phyloP scores from a whole-genome alignment of 176 grass and related monocot species.

The Aegilops longissima region DNA sequence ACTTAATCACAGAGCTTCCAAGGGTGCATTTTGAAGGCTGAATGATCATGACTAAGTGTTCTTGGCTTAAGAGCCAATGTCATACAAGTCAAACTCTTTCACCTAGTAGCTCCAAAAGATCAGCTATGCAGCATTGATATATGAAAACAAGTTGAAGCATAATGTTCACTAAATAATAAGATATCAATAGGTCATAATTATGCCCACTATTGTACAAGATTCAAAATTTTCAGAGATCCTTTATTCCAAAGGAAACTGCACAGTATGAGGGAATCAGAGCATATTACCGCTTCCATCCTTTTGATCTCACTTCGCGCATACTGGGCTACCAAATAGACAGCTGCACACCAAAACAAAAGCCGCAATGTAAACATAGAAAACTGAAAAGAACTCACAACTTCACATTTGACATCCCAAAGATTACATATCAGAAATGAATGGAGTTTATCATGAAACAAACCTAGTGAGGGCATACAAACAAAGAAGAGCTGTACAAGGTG shows the following conservation, averaged over 20 bases:
- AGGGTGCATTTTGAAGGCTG: too few species aligned
- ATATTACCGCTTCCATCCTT: slow-evolving; percentile 90
- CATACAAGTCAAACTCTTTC: slow-evolving; percentile 18
- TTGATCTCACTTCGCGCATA: slow-evolving; percentile 82
- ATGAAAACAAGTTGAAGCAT: slow-evolving; percentile 3
- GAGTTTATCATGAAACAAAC: slow-evolving; percentile 39
- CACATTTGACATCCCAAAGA: not conserved
- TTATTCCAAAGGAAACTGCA: not conserved
- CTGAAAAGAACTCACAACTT: not conserved
- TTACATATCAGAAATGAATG: not conserved
- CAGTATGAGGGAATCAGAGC: slow-evolving; percentile 13
- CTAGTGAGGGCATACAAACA: slow-evolving; percentile 88
- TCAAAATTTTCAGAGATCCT: not conserved
- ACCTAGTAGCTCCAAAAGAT: not conserved
- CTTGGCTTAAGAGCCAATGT: not conserved
- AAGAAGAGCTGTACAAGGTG: slow-evolving; percentile 98
- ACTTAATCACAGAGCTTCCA: not conserved
- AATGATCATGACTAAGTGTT: not conserved
- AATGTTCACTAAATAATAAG: not conserved
- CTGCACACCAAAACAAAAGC: slow-evolving; percentile 45
- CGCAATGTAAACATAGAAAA: slow-evolving; percentile 5
- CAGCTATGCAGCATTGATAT: not conserved
- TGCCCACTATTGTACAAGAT: slow-evolving; percentile 4
- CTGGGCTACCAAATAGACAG: slow-evolving; percentile 81
- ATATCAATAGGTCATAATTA: not conserved